Base-by-base conservation (phyloP, 2,329 filamentous ascomycete species). In the Scopulariopsis brevicaulis region DNA sequence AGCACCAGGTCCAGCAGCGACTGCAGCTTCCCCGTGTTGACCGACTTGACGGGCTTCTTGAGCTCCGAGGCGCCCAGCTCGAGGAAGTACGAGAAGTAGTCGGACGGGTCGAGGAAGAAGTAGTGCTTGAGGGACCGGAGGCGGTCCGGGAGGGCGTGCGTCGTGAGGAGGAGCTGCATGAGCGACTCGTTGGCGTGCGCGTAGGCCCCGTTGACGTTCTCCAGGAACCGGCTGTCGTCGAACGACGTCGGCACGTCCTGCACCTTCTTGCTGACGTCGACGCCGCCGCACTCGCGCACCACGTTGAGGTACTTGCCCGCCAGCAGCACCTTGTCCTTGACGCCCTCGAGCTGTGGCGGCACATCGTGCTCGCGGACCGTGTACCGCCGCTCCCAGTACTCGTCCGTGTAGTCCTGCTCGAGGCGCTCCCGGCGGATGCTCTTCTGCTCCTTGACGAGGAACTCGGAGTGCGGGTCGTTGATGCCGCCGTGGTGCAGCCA, bases 251-350 rank as follows among this genome's bases (percentile, higher is more conserved):
- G 94, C n/a, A 95, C 87, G 65, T 96, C 90, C 65, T 85, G 83
- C 46, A 92, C 89, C 61, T 87, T 87, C 69, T 94, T 90, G 76
- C 89, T 94, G 59, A 96, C 86, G 71, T 97, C 92, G 53, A 97
- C 91, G 53, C 94, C 94, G 59, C 94, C 94, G 66, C 94, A 99
- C 73, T 99, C 94, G 61, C 94, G 84, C 20, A 99, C 94, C 3
- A 99, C 94, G 64, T 99, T 99, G 56, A 99, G 82, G 68, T 99
- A 99, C 70, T 99, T 99, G 46, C 94, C 94, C 20, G 94, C 94
- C 37, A 99, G 79, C 2, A 99, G 78, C 1, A 97, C 93, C 71
- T 96, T 96, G 64, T 96, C 92, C 68, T 94, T 94, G 63, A 97
- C 87, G 32, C 82, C 85, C 68, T 94, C 88, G 4, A 99, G 81